Conservation (phyloP, 352 stramenopile species). For the Phytopythium ostracodes region DNA sequence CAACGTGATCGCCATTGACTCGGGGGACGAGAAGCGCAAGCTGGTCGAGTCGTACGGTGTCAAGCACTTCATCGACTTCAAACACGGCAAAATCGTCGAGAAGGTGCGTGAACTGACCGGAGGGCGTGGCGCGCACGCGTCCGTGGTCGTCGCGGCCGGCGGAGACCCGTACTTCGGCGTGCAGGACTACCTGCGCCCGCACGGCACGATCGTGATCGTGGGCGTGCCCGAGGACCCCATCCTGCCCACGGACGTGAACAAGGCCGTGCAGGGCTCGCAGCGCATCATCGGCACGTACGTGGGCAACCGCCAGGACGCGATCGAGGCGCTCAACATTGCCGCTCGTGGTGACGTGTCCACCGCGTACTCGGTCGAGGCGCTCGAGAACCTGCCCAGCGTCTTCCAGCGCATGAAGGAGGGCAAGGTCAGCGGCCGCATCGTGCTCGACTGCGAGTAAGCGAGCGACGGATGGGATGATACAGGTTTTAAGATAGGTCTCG, state of each 20-base stretch:
- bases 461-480: not conserved
- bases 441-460: slow-evolving; percentile 35
- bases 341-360: slow-evolving; percentile 39
- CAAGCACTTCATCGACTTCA: slow-evolving; percentile 66
- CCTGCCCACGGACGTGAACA: slow-evolving; percentile 25
- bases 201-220: slow-evolving; percentile 66
- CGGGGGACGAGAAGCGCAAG: slow-evolving; percentile 49
- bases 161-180: slow-evolving; percentile 45
- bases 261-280: slow-evolving; percentile 9
- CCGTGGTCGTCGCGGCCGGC: slow-evolving; percentile 68
- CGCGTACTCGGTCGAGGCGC: slow-evolving; percentile 27
- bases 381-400: slow-evolving; percentile 34
- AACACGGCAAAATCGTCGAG: slow-evolving; percentile 36
- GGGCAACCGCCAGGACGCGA: slow-evolving; percentile 45
- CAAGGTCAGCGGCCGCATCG: slow-evolving; percentile 31
- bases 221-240: slow-evolving; percentile 48
- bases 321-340: slow-evolving; percentile 48
- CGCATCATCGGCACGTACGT: slow-evolving; percentile 52
- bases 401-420: slow-evolving; percentile 35
- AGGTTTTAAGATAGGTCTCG: too few species aligned
- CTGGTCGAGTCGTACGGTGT: slow-evolving; percentile 56
- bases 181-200: slow-evolving; percentile 53
- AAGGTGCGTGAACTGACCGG: slow-evolving; percentile 36
- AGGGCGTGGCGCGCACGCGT: slow-evolving; percentile 42
- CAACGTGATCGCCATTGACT: slow-evolving; percentile 69